Percentiles rank a stretch among this genome's conserved stretches.
Conservation (phyloP, 2,329 filamentous ascomycete genomes). For the Corynespora cassiicola region DNA sequence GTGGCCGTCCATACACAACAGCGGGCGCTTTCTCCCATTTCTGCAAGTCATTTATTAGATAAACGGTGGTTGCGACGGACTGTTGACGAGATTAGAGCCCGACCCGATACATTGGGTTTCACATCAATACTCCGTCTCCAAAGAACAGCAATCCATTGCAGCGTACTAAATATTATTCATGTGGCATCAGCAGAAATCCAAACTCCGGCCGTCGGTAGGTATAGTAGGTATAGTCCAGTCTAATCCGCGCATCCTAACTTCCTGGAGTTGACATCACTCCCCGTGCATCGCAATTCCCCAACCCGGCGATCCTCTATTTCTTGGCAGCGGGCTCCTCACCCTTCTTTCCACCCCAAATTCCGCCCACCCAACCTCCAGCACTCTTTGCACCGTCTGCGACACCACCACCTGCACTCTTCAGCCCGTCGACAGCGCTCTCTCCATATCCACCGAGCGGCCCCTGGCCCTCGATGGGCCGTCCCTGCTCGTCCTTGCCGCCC, state of each 20-base stretch:
- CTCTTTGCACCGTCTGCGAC: slow-evolving; percentile 32
- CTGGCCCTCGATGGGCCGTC: slow-evolving; percentile 51
- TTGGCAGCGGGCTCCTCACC: slow-evolving; percentile 15
- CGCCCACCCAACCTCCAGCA: slow-evolving; percentile 32
- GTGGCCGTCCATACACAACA: too few relatives aligned
- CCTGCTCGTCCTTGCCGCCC: slow-evolving; percentile 67
- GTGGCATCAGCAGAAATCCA: too few relatives aligned
- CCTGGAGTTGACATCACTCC: too few relatives aligned
- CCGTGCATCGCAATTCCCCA: neutral
- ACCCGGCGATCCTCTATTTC: slow-evolving; percentile 16
- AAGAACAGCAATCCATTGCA: too few relatives aligned
- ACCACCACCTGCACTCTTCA: slow-evolving; percentile 34
- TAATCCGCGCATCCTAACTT: slow-evolving; percentile 1
- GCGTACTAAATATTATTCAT: too few relatives aligned
- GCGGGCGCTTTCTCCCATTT: too few relatives aligned
- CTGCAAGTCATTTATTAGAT: too few relatives aligned
- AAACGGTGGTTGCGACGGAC: too few relatives aligned
- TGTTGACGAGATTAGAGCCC: too few relatives aligned
- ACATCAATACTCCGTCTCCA: too few relatives aligned
- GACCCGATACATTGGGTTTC: too few relatives aligned
- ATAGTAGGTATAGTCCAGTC: slow-evolving; percentile 2
- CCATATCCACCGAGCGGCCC: slow-evolving; percentile 43
- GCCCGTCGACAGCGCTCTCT: slow-evolving; percentile 35
- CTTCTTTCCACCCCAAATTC: slow-evolving; percentile 25
- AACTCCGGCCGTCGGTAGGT: too few relatives aligned